Evolutionary conservation across 257 asterid genomes (phyloP), one percentile per base, ranked within the genome.

Genomic region (Solanum appendiculatum): DNA sequence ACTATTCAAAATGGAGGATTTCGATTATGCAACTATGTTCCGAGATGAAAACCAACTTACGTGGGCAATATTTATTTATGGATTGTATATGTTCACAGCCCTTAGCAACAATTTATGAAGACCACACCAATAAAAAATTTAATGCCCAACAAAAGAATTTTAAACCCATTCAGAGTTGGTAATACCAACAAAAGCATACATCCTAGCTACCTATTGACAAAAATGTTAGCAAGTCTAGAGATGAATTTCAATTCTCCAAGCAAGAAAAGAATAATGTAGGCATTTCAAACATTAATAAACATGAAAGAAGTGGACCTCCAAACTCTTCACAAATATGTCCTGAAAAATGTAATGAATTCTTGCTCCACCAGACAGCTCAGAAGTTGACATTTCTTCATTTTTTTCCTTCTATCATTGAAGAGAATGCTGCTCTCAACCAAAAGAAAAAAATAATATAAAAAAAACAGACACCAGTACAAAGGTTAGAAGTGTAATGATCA

Each of bases 291-390:
- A 66, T 75, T 82, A 84, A 64, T 80, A 85, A 82, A 74, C 74
- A 87, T 60, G 82, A 90, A 90, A 33, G 86, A 78, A 46, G 90
- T 92, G 83, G 86, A 96, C 99, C 99, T 96, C 99, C 94, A 96
- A 90, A 92, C 95, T 88, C 93, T 93, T 96, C 68, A 96, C 99
- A 90, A 91, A 97, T 72, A 97, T 97, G 86, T 91, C 90, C 91
- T 96, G 98, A 90, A 97, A 97, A 85, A 96, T 96, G 92, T 94
- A 93, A 93, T 95, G 99, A 84, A 96, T 94, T 92, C 99, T 93
- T 85, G 99, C 98, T 87, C 99, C 99, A 85, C 98, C 99, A 89
- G 97, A 94, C 86, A 96, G 91, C 93, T 96, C 99, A 56, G 93
- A 87, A 37, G 99, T 97, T 87, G 96, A 94, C 98, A 96, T 93